Evolutionary conservation across 768 basidiomycete species (phyloP).

Genomic region (Lepiota venenata): DNA sequence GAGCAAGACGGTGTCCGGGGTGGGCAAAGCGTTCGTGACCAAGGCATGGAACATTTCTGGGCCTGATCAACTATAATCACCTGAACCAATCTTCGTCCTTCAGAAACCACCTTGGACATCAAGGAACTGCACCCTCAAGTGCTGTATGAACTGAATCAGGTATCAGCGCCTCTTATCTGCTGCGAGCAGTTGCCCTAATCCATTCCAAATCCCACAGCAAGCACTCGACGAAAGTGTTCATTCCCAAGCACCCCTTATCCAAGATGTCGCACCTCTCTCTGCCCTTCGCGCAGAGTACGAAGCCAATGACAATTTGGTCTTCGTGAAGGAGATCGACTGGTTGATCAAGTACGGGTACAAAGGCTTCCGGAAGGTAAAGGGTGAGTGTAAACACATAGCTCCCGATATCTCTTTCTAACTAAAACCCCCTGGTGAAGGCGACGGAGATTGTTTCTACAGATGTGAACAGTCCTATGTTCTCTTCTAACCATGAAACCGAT

Average conservation of each 20-base stretch:
- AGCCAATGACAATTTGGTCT: slow-evolving; percentile 44
- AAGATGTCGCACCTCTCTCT: slow-evolving; percentile 47
- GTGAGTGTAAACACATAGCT: slow-evolving; percentile 29
- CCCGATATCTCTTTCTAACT: background rate
- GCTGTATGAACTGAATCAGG: slow-evolving; percentile 24
- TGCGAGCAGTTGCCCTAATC: too few relatives aligned
- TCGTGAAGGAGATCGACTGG: slow-evolving; percentile 75
- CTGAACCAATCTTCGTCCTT: background rate
- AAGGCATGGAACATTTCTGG: too few relatives aligned
- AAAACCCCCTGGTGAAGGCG: slow-evolving; percentile 42
- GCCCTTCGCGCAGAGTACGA: slow-evolving; percentile 66
- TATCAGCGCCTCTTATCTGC: background rate
- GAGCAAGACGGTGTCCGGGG: too few relatives aligned
- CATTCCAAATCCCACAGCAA: slow-evolving; percentile 15
- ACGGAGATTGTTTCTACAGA: slow-evolving; percentile 92
- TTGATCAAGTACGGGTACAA: slow-evolving; percentile 61
- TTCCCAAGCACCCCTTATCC: slow-evolving; percentile 49
- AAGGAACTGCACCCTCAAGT: slow-evolving; percentile 3
- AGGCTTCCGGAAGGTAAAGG: slow-evolving; percentile 67
- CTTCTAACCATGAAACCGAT: background rate
- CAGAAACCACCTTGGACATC: background rate
- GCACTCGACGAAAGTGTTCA: slow-evolving; percentile 33
- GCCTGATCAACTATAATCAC: too few relatives aligned
- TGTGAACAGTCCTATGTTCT: slow-evolving; percentile 36
- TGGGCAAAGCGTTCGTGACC: too few relatives aligned